phyloP scores from a whole-genome alignment of 768 basidiomycete species.

The Agrocybe pediades region DNA sequence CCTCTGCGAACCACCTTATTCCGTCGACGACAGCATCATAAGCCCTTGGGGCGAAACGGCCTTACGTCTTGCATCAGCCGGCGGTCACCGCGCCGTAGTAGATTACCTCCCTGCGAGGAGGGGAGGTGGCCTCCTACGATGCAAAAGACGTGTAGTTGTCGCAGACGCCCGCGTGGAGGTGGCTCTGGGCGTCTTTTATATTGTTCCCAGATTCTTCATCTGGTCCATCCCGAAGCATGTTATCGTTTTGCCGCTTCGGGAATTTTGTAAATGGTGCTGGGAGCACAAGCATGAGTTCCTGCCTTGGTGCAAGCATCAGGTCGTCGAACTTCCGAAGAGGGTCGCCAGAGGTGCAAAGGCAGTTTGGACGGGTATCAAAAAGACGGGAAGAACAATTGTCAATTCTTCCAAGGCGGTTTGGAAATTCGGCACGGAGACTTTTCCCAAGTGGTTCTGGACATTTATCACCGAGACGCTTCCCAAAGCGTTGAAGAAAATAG shows the following conservation, averaged over 20 bases:
- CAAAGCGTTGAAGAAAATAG: no score
- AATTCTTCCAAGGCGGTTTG: no score
- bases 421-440: no score
- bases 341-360: not conserved
- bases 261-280: slow-evolving; percentile 1
- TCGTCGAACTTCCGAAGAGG: not conserved
- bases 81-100: slow-evolving; percentile 6
- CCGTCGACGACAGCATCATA: slow-evolving; percentile 6
- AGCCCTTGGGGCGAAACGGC: slow-evolving; percentile 11
- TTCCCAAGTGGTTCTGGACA: no score
- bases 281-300: not conserved
- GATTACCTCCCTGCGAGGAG: slow-evolving; percentile 7
- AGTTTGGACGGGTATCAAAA: not conserved
- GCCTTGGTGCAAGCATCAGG: slow-evolving; percentile 3
- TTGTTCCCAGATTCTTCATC: not conserved
- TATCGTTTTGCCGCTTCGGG: no score
- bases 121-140: slow-evolving; percentile 4
- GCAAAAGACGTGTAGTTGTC: not conserved
- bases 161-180: no score
- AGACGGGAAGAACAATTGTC: no score
- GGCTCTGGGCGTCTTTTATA: not conserved
- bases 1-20: slow-evolving; percentile 1
- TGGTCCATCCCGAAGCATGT: not conserved
- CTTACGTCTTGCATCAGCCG: slow-evolving; percentile 3
- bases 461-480: no score